Conservation (phyloP, 768 basidiomycete genomes). For the Dacryopinax spathularia region DNA sequence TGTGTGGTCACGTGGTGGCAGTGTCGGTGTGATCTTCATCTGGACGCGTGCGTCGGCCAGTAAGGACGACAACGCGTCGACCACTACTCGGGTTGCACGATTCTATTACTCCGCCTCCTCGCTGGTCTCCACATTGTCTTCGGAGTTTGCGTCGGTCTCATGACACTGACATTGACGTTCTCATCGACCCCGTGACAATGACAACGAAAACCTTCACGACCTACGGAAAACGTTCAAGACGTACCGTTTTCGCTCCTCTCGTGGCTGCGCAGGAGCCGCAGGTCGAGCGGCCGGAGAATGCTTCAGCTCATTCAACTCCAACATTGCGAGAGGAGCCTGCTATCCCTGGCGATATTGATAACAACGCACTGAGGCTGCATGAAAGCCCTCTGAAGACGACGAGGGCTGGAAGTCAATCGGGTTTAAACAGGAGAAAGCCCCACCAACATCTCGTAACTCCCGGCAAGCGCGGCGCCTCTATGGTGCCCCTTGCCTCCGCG, state of each 20-base stretch:
- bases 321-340: too few relatives aligned
- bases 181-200: not conserved
- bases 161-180: not conserved
- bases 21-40: not conserved
- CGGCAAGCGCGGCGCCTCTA: not conserved
- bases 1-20: not conserved
- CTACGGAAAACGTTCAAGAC: not conserved
- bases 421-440: conserved; percentile 1
- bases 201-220: not conserved
- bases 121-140: not conserved
- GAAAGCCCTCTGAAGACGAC: not conserved
- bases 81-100: not conserved
- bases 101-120: not conserved
- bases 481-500: not conserved
- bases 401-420: not conserved
- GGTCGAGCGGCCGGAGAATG: not conserved
- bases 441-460: not conserved
- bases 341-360: too few relatives aligned
- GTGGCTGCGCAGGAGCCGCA: not conserved
- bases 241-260: not conserved
- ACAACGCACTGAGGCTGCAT: too few relatives aligned
- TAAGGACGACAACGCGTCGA: not conserved
- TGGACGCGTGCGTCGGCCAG: not conserved
- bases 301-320: too few relatives aligned
- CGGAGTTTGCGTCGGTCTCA: not conserved